These are phyloP conservation scores for Voacanga thouarsii DNA, from an alignment of 257 asterid genomes.

Conservation along the genomic window DNA sequence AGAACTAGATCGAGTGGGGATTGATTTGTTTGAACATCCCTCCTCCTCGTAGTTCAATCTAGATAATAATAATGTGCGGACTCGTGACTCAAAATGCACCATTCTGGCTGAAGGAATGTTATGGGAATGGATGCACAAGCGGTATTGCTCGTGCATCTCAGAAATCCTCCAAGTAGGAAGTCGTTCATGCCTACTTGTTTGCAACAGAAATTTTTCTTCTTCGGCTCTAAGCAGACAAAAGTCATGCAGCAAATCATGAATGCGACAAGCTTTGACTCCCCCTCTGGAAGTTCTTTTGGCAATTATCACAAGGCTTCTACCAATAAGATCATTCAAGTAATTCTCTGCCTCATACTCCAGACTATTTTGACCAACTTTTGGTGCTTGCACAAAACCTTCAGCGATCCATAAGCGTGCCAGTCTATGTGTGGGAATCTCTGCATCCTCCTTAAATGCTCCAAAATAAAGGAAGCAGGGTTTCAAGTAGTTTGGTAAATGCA, in stretches of 20 bases:
- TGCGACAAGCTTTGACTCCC: not conserved
- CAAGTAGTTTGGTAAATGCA: constrained; percentile 26
- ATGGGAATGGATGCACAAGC: not conserved
- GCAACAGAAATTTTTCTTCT: not conserved
- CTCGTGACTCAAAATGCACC: not conserved
- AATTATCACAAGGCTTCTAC: not conserved
- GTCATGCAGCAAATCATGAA: not conserved
- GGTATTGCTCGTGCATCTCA: not conserved
- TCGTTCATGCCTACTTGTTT: too few relatives aligned
- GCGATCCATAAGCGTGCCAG: constrained; percentile 18
- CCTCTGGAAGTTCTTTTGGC: not conserved
- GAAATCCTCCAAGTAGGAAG: not conserved
- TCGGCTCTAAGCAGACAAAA: not conserved
- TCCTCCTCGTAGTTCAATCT: not conserved
- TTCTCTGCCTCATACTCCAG: not conserved
- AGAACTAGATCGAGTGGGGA: too few relatives aligned
- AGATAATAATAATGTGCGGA: not conserved
- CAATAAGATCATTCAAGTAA: not conserved
- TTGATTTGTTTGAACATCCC: too few relatives aligned
- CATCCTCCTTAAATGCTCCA: constrained; percentile 52
- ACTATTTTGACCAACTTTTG: not conserved
- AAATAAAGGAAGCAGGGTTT: constrained; percentile 54
- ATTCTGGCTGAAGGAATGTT: too few relatives aligned
- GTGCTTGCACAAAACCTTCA: constrained; percentile 16
- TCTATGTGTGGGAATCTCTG: constrained; percentile 25